A percentile compares a stretch with the other conserved stretches of the same genome.
These are phyloP conservation scores for Mucor piriformis DNA, from an alignment of 371 early-diverging fungal species.

Conservation along the genomic window DNA sequence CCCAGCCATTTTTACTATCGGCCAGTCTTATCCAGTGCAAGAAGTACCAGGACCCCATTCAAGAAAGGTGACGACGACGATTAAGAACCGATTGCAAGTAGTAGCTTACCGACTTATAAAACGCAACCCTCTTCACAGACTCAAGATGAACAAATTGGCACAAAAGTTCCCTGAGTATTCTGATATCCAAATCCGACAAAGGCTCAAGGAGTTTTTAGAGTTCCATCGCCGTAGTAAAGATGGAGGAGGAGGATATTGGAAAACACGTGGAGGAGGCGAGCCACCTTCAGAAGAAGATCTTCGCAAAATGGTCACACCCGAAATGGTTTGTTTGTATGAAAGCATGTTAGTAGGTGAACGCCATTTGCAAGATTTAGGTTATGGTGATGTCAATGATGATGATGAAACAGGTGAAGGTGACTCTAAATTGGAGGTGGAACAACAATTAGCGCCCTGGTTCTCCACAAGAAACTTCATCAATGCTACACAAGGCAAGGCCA, in stretches of 20 bases:
- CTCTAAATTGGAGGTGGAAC: conserved; percentile 83
- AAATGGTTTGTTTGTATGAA: conserved; percentile 97
- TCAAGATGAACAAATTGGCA: conserved; percentile 77
- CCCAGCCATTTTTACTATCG: conserved; percentile 88
- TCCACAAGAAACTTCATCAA: conserved; percentile 95
- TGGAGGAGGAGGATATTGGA: conserved; percentile 87
- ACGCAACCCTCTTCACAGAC: conserved; percentile 71
- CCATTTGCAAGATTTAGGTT: conserved; percentile 93
- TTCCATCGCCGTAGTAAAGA: conserved; percentile 88
- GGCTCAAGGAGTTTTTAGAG: conserved; percentile 96
- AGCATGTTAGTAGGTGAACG: conserved; percentile 97
- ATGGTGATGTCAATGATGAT: conserved; percentile 64
- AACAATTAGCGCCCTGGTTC: conserved; percentile 97
- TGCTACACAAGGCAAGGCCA: conserved; percentile 89
- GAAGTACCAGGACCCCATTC: conserved; percentile 99
- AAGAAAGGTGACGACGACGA: conserved; percentile 91
- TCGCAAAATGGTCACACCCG: conserved; percentile 96
- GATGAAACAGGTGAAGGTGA: conserved; percentile 75
- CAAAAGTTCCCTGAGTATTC: conserved; percentile 85
- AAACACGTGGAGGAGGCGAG: conserved; percentile 77
- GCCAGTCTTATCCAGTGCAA: conserved; percentile 96
- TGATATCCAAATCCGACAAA: conserved; percentile 84
- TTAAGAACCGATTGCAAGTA: conserved; percentile 93
- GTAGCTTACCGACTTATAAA: conserved; percentile 87
- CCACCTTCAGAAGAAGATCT: conserved; percentile 95